Percentiles rank a stretch among this genome's conserved stretches.
Evolutionary conservation across 139 green algal species (phyloP).

Genomic region (Chlamydomonas sphaeroides): DNA sequence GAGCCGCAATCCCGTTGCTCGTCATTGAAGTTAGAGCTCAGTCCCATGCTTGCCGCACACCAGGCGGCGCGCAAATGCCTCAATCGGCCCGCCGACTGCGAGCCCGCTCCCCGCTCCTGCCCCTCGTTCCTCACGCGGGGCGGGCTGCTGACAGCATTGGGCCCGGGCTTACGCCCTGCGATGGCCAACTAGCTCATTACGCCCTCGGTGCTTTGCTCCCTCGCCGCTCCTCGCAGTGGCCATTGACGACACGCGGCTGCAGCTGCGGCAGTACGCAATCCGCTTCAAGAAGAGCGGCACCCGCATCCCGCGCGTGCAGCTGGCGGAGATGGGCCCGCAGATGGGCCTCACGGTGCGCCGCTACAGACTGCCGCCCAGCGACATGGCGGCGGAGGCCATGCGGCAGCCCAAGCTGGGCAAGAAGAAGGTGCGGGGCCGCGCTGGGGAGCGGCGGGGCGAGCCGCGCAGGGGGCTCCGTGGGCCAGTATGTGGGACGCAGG

Average conservation of each 20-base stretch:
- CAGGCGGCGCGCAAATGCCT: no score
- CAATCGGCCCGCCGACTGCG: no score
- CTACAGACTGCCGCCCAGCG: slow-evolving; percentile 60
- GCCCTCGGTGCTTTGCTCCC: background rate
- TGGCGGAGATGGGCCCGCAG: slow-evolving; percentile 87
- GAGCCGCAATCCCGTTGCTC: no score
- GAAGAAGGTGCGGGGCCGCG: slow-evolving; percentile 81
- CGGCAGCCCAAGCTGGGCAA: slow-evolving; percentile 72
- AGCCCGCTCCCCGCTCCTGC: no score
- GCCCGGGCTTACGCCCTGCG: no score
- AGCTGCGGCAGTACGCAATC: slow-evolving; percentile 83
- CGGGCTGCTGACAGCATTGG: no score
- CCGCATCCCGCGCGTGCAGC: slow-evolving; percentile 75
- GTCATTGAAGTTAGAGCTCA: no score
- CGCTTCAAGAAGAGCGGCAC: slow-evolving; percentile 82
- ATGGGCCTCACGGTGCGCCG: slow-evolving; percentile 84
- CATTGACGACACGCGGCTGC: slow-evolving; percentile 49
- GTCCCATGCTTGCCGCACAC: no score
- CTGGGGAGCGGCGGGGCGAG: no score
- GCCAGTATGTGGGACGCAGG: no score
- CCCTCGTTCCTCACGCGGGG: no score
- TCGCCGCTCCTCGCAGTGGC: slow-evolving; percentile 9
- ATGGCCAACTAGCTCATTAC: background rate
- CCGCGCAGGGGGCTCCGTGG: no score
- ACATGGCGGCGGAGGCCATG: slow-evolving; percentile 87